Percentiles rank a stretch among this genome's conserved stretches.
Evolutionary conservation across 768 basidiomycete genomes (phyloP).

Genomic region (Tylopilus vinaceipallidus): DNA sequence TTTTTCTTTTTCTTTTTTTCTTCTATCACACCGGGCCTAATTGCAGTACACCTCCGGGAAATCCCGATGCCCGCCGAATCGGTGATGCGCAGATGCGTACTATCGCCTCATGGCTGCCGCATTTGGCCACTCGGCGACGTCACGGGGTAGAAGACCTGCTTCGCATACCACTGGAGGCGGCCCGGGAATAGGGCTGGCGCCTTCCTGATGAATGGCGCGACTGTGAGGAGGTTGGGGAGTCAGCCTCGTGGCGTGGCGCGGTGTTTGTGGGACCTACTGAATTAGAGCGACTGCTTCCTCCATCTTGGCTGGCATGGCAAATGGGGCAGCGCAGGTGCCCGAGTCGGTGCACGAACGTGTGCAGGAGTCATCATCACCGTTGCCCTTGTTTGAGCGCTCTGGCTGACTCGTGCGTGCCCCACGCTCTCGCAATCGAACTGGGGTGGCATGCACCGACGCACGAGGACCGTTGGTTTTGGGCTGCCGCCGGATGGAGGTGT

Average conservation of each 20-base stretch:
- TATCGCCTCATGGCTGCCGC: slow-evolving; percentile 16
- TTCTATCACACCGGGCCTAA: too few relatives aligned
- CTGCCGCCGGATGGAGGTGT: too few relatives aligned
- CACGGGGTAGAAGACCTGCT: not conserved
- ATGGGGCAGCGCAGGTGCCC: not conserved
- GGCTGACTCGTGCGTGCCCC: too few relatives aligned
- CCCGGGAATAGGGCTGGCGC: not conserved
- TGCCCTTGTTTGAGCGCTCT: too few relatives aligned
- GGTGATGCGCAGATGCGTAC: slow-evolving; percentile 18
- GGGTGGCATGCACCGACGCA: too few relatives aligned
- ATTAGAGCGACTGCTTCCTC: not conserved
- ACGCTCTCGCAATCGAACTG: too few relatives aligned
- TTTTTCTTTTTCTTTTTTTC: too few relatives aligned
- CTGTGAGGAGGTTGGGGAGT: not conserved
- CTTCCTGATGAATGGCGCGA: too few relatives aligned
- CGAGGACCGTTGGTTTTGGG: not conserved
- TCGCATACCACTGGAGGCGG: not conserved
- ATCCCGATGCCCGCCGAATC: slow-evolving; percentile 4
- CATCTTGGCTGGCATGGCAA: not conserved
- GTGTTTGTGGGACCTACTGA: not conserved
- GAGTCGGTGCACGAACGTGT: not conserved
- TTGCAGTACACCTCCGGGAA: slow-evolving; percentile 21
- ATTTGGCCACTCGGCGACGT: slow-evolving; percentile 10
- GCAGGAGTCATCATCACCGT: too few relatives aligned
- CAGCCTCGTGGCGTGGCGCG: slow-evolving; percentile 3